Evolutionary conservation across 768 basidiomycete species (phyloP), one percentile per base, ranked within the genome.

Genomic region (Xerocomus potaroensis): DNA sequence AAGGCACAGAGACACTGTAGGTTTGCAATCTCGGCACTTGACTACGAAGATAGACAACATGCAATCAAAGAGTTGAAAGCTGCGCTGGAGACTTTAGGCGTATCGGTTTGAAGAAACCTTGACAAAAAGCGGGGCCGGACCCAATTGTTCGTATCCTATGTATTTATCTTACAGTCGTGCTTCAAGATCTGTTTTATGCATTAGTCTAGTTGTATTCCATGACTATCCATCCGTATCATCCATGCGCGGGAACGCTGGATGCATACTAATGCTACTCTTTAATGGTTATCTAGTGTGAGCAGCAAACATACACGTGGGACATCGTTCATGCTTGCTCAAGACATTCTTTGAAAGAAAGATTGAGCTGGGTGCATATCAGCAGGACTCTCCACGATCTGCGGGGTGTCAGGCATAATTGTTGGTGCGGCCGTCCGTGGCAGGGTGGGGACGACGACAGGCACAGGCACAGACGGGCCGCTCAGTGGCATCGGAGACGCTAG

Each of bases 11-110:
- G 89, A 62, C 92, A 94, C 57, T 92, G 92, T 56, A 78, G 79
- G 43, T 96, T 87, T 69, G 95, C 95, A 7, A 90, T 97, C 47
- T 91, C 89, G 24, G 82, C 96, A n/a, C 72, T 99, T 45, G 92
- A 97, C 61, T 97, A 94, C 63, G 95, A 98, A 62, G 95, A 99
- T 65, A 74, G 75, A 9, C 86, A 87, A 53, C 87, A 89, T 57
- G 95, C 95, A 15, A 76, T 79, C 60, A 84, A 78, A 62, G 92
- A 99, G 67, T 67, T 99, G 54, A 74, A 78, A 54, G 73, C 78
- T 29, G 95, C 95, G 12, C 67, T 99, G 51, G 73, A 72, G 26
- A 65, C 79, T 27, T 70, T 91, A 18, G 86, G 81, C 19, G 82
- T 72, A 4, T 79, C 59, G 67, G 37, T 51, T 27, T 53, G 46